Base-by-base conservation (phyloP, 2,329 filamentous ascomycete species). In the Cordyceps javanica region DNA sequence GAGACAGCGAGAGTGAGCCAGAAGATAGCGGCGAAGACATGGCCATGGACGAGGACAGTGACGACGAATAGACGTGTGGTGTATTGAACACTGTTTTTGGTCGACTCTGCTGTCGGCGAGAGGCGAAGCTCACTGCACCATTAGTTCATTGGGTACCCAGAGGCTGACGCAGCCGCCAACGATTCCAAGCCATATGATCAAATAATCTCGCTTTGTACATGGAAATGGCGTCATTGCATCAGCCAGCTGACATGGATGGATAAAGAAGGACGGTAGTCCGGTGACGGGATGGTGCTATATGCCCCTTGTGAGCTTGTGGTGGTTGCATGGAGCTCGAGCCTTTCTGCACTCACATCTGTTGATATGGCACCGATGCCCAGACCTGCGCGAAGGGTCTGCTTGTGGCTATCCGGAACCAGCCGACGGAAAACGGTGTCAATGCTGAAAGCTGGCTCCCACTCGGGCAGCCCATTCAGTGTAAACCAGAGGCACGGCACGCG, bases 161-260 rank as follows among this genome's bases (percentile, higher is more conserved):
- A 97, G 77, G 58, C 90, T 89, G 41, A 96, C 88, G 63, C 85
- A 87, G 53, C 83, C 83, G 59, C 92, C 93, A 45, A 96, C 83
- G 59, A 96, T 75, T n/a, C 92, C 92, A 61, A 97, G 79, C 92
- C 93, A 97, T 57, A 91, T 75, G 73, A 91, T 82, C 67, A 97
- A 78, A 75, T 97, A 97, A 65, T 86, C 79, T 66, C 86, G 72
- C 69, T 78, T 76, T 68, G 78, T 71, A 65, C 82, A 85, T 64
- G 81, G 74, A 66, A 91, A 85, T 53, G 75, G 77, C 64, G 78
- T 77, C 81, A 97, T 89, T 54, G 89, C 89, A 62, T 93, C 88
- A 57, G 88, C 89, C 9, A 94, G 89, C 69, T 90, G 84, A 73
- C 94, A 97, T 25, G 94, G 93, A 74, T 99, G 94, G 65, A 97